Evolutionary conservation across 352 stramenopile species (phyloP).

Genomic region (Peronospora belbahrii): DNA sequence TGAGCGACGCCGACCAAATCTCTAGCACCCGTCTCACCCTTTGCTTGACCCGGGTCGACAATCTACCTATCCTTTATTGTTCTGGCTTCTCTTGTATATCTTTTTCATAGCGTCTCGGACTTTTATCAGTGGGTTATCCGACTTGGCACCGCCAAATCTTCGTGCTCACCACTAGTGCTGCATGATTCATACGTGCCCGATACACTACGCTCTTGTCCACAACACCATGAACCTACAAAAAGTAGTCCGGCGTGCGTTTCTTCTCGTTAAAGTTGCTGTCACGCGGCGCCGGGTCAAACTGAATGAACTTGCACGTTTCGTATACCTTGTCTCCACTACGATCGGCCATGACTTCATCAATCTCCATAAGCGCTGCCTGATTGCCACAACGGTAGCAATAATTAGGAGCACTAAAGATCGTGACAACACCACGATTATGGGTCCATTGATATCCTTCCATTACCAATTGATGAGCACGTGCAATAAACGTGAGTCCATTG

Average conservation of each 20-base stretch:
- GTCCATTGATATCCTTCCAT: slow-evolving; percentile 93
- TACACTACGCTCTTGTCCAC: neutral
- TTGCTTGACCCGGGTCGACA: slow-evolving; percentile 2
- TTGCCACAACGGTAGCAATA: slow-evolving; percentile 96
- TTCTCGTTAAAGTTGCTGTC: slow-evolving; percentile 90
- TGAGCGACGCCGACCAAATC: slow-evolving; percentile 7
- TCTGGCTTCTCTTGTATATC: slow-evolving; percentile 13
- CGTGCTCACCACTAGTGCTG: slow-evolving; percentile 1
- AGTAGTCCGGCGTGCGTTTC: slow-evolving; percentile 89
- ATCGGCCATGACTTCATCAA: slow-evolving; percentile 88
- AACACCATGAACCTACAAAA: slow-evolving; percentile 55
- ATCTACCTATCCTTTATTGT: slow-evolving; percentile 9
- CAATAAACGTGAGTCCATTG: slow-evolving; percentile 85
- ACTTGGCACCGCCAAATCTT: neutral
- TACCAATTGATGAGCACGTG: slow-evolving; percentile 85
- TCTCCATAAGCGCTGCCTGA: slow-evolving; percentile 92
- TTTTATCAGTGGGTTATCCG: neutral
- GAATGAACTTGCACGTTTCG: slow-evolving; percentile 90
- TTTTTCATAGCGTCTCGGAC: slow-evolving; percentile 12
- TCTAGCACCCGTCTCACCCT: slow-evolving; percentile 10
- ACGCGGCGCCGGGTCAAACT: slow-evolving; percentile 85
- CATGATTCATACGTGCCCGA: slow-evolving; percentile 3
- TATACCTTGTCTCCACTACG: slow-evolving; percentile 85
- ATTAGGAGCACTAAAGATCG: slow-evolving; percentile 90
- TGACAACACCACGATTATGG: slow-evolving; percentile 88